phyloP scores from a whole-genome alignment of 2,329 filamentous ascomycete species.

The Trichoderma sp. region DNA sequence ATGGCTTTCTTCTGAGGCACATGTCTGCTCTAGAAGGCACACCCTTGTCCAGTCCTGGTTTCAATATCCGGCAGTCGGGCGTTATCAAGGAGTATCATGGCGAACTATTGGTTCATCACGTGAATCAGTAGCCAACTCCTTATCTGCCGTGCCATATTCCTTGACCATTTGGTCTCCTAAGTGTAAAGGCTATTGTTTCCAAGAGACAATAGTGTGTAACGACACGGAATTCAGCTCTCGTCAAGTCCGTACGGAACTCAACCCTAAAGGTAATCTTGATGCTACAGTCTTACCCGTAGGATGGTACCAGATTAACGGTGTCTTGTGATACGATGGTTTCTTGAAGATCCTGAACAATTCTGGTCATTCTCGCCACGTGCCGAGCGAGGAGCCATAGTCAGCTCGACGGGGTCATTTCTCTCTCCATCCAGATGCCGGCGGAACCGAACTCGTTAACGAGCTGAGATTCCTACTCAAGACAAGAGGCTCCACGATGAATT shows the following conservation, averaged over 20 bases:
- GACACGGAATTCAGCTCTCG: not conserved
- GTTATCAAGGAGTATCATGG: not conserved
- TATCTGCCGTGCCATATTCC: not conserved
- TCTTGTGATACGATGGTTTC: not conserved
- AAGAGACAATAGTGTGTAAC: not conserved
- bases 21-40: not conserved
- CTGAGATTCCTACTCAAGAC: not conserved
- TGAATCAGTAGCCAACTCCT: not conserved
- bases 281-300: not conserved
- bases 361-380: not conserved
- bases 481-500: not conserved
- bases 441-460: constrained; percentile 1
- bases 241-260: not conserved
- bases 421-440: not conserved
- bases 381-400: not conserved
- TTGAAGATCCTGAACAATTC: constrained; percentile 2
- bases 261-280: not conserved
- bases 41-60: not conserved
- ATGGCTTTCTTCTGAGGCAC: not conserved
- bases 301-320: not conserved
- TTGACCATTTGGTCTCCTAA: not conserved
- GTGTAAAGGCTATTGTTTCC: not conserved
- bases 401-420: not conserved
- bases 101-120: not conserved
- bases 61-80: not conserved